Base-by-base conservation (phyloP, 768 basidiomycete species). In the Mycena pura region DNA sequence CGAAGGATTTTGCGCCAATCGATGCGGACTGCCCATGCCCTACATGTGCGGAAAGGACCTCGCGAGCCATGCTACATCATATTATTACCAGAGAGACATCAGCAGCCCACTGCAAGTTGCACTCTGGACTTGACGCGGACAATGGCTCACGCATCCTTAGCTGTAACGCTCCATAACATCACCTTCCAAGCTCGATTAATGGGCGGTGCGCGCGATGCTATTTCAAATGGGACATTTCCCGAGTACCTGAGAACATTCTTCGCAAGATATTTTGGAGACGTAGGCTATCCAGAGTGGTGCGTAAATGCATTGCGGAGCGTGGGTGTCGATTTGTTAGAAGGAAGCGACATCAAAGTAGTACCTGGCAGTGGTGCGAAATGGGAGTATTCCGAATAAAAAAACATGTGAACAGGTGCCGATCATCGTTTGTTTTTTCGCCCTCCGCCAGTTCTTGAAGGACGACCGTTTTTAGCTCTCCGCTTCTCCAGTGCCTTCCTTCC, bases 241-340 rank as follows among this genome's bases (percentile, higher is more conserved):
- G 79, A 84, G 49, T 96, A 92, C 71, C 80, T 96, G 27, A 80
- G 81, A 51, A 76, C 74, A 7, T 96, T 95, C 76, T 96, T 96
- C 73, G 81, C 79, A 31, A 76, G 78, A 41, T 96, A 95, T 72
- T 96, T 92, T 68, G 88, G 85, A 7, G 80, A 86, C 55, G 76
- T 79, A n/a, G 90, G 89, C 10, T 93, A 95, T 71, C 93, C 93
- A 0, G 85, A 87, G 70, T 96, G 94, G 94, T 92, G 91, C 67
- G 86, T 96, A 1, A 90, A 93, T 68, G 95, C 94, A 11, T 75
- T 96, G 49, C 79, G 82, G 24, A 89, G 86, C 54, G 94, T 96
- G 13, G 91, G 91, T 0, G 91, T 96, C 0, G 93, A 96, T 70
- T 73, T 96, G 41, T 76, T 94, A 29, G 85, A 89, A 59, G 84